Evolutionary conservation across 352 stramenopile genomes (phyloP).

Genomic region (Globisporangium polare): DNA sequence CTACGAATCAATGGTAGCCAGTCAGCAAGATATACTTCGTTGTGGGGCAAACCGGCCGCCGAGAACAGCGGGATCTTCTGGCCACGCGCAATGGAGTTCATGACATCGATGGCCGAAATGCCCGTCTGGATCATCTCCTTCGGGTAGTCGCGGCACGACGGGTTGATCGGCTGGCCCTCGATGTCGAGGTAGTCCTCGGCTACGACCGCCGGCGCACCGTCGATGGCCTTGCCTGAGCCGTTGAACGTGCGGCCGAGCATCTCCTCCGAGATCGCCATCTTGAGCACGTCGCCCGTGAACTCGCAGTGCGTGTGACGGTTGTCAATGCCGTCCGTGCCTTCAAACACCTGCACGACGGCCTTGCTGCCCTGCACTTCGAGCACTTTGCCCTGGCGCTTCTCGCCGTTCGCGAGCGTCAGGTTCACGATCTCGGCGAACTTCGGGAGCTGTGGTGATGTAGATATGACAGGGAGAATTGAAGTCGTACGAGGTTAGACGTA

Average conservation of each 20-base stretch:
- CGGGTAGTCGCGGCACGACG: conserved; percentile 97
- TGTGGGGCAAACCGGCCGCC: conserved; percentile 97
- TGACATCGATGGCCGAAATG: conserved; percentile 99
- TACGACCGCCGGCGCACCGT: conserved; percentile 95
- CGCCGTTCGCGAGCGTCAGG: conserved; percentile 95
- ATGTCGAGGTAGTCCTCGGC: conserved; percentile 99
- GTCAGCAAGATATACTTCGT: conserved; percentile 66
- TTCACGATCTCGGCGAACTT: conserved; percentile 99
- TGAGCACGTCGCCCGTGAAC: conserved; percentile 98
- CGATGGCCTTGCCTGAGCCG: conserved; percentile 97
- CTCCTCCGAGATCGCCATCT: conserved; percentile 99
- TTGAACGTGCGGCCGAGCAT: conserved; percentile 98
- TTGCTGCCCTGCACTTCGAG: conserved; percentile 97
- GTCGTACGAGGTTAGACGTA: not conserved
- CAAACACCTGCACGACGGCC: conserved; percentile 96
- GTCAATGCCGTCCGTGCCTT: conserved; percentile 98
- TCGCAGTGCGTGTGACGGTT: conserved; percentile 98
- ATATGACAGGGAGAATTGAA: not conserved
- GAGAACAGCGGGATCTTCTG: conserved; percentile 99
- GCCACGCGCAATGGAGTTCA: conserved; percentile 99
- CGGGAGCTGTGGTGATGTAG: conserved; percentile 56
- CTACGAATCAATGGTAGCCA: no score
- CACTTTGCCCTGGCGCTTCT: conserved; percentile 91
- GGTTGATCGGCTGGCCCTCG: conserved; percentile 99
- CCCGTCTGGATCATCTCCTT: conserved; percentile 99